Base-by-base conservation (phyloP, 2,329 filamentous ascomycete species). In the Sclerotinia trifoliorum region DNA sequence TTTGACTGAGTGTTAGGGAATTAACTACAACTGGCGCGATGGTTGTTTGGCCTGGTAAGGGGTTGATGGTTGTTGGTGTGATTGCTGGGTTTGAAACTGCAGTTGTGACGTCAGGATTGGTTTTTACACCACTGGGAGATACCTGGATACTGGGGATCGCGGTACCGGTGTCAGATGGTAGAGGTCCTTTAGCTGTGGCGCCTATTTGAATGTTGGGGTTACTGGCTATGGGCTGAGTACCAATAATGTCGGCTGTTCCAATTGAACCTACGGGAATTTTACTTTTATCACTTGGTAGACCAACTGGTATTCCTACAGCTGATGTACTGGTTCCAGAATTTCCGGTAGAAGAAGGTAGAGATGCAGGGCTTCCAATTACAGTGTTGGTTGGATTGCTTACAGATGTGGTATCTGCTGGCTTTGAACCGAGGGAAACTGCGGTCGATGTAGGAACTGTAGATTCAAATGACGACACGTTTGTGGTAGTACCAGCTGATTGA, bases 11-110 rank as follows among this genome's bases (percentile, higher is more conserved):
- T 3, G 71, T 72, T 65, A 71, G 62, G 21, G 71, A 71, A 26
- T 72, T 72, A 6, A 75, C 67, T 26, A 73, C 52, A 24, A 74
- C 66, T 6, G 73, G 71, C 2, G 67, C 67, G 39, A 52, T 65
- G 24, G 56, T 67, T 26, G 71, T 65, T 39, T 68, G 65, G 2
- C 56, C n/a, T 42, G 60, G 68, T 42, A 56, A 48, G 19, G 67
- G 68, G 8, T 63, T 52, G 3, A 65, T 51, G 5, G 70, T 66
- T 24, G 58, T 58, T n/a, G 61, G 55, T 32, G 29, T 54, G 26
- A n/a, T 44, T n/a, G 46, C 35, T 32, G 60, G 56, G 13, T 32
- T 42, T 32, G 54, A 44, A 21, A 35, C 55, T 26, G 58, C 32
- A 29, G 5, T 35, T 51, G 32, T 62, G 2, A 51, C 7, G 17